Evolutionary conservation across 2,329 filamentous ascomycete species (phyloP).

Genomic region (Corinectria fuckeliana): DNA sequence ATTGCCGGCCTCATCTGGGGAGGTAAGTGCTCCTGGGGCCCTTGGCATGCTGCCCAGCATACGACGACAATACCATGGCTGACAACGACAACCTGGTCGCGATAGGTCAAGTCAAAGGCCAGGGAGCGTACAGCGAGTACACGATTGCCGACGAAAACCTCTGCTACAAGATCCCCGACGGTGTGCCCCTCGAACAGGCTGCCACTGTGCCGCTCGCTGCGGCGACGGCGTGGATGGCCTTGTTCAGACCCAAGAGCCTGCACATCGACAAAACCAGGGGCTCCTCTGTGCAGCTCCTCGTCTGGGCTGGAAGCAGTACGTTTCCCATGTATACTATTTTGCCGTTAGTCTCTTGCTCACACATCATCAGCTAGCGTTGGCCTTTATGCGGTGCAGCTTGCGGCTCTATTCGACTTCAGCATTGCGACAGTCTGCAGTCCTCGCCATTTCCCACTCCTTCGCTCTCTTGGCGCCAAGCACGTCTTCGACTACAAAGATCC

Average conservation of each 20-base stretch:
- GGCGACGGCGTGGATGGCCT: slow-evolving; percentile 45
- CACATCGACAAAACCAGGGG: slow-evolving; percentile 31
- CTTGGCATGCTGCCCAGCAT: background rate
- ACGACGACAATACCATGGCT: background rate
- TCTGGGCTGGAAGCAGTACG: slow-evolving; percentile 51
- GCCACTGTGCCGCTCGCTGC: slow-evolving; percentile 47
- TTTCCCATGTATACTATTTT: background rate
- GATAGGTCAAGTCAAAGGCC: slow-evolving; percentile 28
- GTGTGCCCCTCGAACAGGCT: slow-evolving; percentile 38
- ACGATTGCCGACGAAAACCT: slow-evolving; percentile 48
- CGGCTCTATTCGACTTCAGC: slow-evolving; percentile 38
- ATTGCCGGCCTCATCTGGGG: slow-evolving; percentile 37
- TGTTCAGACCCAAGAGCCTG: slow-evolving; percentile 45
- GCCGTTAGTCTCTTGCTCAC: background rate
- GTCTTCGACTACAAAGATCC: slow-evolving; percentile 48
- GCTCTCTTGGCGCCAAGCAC: slow-evolving; percentile 40
- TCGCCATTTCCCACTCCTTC: slow-evolving; percentile 38
- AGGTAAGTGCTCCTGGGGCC: slow-evolving; percentile 22
- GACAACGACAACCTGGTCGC: background rate
- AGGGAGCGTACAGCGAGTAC: slow-evolving; percentile 48
- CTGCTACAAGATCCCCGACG: slow-evolving; percentile 44
- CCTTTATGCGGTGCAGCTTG: slow-evolving; percentile 45
- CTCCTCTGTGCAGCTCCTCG: slow-evolving; percentile 35
- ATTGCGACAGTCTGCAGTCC: slow-evolving; percentile 44
- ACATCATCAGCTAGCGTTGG: slow-evolving; percentile 42